phyloP scores from a whole-genome alignment of 768 basidiomycete species.

The Tephrocybe rancida region DNA sequence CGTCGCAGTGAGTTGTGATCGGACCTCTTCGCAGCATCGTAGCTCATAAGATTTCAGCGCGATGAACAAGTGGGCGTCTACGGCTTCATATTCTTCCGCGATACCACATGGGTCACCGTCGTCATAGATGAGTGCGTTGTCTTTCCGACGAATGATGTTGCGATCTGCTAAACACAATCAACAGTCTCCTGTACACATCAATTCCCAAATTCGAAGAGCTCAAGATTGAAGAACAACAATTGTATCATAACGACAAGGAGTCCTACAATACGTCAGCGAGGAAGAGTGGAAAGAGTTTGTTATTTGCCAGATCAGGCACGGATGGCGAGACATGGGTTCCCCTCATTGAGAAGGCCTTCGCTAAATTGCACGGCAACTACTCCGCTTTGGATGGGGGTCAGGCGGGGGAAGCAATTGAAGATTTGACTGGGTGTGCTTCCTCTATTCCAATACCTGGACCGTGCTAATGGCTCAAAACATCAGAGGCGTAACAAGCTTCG shows the following conservation, averaged over 20 bases:
- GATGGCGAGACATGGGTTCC: constrained; percentile 62
- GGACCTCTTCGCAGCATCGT: too few species aligned
- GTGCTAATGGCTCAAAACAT: not conserved
- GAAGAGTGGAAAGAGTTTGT: constrained; percentile 46
- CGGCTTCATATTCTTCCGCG: constrained; percentile 60
- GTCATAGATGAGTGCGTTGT: constrained; percentile 54
- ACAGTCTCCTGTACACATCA: constrained; percentile 48
- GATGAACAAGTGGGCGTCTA: constrained; percentile 58
- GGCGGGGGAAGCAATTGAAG: constrained; percentile 54
- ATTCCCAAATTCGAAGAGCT: constrained; percentile 58
- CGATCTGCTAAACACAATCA: not conserved
- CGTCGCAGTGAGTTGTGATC: constrained; percentile 46
- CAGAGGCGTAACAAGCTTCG: constrained; percentile 29
- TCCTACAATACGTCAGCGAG: constrained; percentile 45
- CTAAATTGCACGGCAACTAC: constrained; percentile 58
- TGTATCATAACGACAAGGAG: constrained; percentile 55
- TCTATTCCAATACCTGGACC: not conserved
- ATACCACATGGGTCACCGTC: constrained; percentile 51
- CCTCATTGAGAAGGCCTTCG: constrained; percentile 62
- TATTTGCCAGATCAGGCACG: constrained; percentile 50
- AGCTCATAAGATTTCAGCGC: too few species aligned
- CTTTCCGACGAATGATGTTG: not conserved
- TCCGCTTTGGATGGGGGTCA: constrained; percentile 41
- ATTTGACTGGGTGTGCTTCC: constrained; percentile 51
- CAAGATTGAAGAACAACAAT: constrained; percentile 32